A percentile compares a stretch with the other conserved stretches of the same genome.
phyloP scores from a whole-genome alignment of 208 protist species.

The Trypanosomatidae sp. region DNA sequence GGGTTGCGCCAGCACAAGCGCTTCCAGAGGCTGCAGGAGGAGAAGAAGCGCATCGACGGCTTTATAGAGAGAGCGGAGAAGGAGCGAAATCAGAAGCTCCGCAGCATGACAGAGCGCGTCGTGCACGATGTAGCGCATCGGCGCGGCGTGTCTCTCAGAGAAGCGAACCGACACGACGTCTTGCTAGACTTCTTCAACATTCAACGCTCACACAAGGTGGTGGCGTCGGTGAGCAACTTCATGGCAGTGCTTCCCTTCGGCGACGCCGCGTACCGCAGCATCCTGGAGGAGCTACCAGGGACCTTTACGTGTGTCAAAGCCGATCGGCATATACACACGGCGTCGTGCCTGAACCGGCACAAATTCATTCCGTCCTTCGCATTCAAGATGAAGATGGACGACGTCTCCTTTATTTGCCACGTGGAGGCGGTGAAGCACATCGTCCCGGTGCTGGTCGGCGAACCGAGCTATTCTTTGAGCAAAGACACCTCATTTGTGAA shows the following conservation, averaged over 20 bases:
- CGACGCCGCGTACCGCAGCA: slow-evolving; percentile 70
- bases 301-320: slow-evolving; percentile 46
- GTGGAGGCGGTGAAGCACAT: slow-evolving; percentile 33
- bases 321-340: slow-evolving; percentile 43
- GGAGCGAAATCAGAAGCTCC: slow-evolving; percentile 40
- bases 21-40: slow-evolving; percentile 53
- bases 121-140: slow-evolving; percentile 34
- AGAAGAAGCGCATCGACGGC: slow-evolving; percentile 57
- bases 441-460: slow-evolving; percentile 7
- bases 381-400: slow-evolving; percentile 63
- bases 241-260: slow-evolving; percentile 83
- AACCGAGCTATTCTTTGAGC: background rate
- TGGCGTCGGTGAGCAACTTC: slow-evolving; percentile 66
- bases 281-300: slow-evolving; percentile 65
- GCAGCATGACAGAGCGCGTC: slow-evolving; percentile 49
- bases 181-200: slow-evolving; percentile 40
- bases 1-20: slow-evolving; percentile 52
- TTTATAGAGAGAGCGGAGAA: slow-evolving; percentile 40
- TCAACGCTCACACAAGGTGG: slow-evolving; percentile 45
- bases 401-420: slow-evolving; percentile 55
- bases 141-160: slow-evolving; percentile 17
- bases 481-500: slow-evolving; percentile 8
- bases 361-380: slow-evolving; percentile 80
- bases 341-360: slow-evolving; percentile 51
- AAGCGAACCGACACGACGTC: slow-evolving; percentile 10